Conservation (phyloP, 1,284 basidiomycete genomes). For the Trichosporon sp. region DNA sequence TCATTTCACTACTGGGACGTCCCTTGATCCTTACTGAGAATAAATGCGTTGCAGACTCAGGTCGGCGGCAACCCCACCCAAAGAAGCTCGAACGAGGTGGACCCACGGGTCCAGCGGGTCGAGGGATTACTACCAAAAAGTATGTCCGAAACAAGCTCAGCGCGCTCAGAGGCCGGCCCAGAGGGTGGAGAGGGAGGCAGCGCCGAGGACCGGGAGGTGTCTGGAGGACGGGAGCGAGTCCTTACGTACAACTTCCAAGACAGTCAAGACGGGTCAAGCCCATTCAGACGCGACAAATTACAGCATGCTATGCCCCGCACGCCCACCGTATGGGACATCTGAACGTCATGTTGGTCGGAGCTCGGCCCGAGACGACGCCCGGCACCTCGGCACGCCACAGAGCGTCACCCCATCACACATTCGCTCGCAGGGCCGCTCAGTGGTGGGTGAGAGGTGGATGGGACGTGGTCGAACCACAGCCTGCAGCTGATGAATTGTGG, state of each 20-base stretch:
- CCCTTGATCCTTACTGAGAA: constrained; percentile 2
- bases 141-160: constrained; percentile 11
- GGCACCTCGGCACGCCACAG: background rate
- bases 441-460: background rate
- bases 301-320: background rate
- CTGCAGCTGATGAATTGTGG: background rate
- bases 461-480: background rate
- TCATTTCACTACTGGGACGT: background rate
- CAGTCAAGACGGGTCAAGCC: background rate
- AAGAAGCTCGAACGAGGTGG: constrained; percentile 12
- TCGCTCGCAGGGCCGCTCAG: background rate
- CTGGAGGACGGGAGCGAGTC: background rate
- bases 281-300: constrained; percentile 1
- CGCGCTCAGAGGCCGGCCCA: background rate
- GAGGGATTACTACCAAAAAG: background rate
- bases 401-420: background rate
- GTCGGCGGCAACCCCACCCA: background rate
- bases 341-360: background rate
- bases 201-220: background rate
- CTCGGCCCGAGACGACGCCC: background rate
- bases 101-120: background rate
- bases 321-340: background rate
- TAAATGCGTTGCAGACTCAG: background rate
- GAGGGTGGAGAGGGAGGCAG: too few relatives aligned
- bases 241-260: background rate